Conservation (phyloP, 73 alveolate species). For the Blepharisma stoltei region DNA sequence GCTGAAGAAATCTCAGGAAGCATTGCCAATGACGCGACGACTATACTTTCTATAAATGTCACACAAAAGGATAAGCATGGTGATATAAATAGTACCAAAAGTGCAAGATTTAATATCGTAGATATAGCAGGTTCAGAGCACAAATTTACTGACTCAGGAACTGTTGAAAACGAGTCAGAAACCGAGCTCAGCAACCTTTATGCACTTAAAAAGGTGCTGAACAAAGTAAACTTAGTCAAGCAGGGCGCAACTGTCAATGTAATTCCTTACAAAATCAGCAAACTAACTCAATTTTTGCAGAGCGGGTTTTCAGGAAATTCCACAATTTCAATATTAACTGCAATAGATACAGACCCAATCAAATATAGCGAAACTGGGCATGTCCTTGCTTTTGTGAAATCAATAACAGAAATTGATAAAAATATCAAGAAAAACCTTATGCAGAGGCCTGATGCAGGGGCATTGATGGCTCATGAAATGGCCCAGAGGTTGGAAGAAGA, state of each 20-base stretch:
- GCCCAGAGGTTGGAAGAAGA: background rate
- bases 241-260: background rate
- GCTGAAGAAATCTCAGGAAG: too few relatives aligned
- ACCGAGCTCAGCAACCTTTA: too few relatives aligned
- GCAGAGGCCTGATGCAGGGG: background rate
- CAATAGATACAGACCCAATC: slow-evolving; percentile 4
- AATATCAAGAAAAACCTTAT: slow-evolving; percentile 4
- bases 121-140: background rate
- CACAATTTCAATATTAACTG: background rate
- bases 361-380: slow-evolving; percentile 4
- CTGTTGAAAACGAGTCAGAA: too few relatives aligned
- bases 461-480: background rate
- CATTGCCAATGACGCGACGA: too few relatives aligned
- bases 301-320: background rate
- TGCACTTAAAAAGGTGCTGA: background rate
- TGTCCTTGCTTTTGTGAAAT: background rate
- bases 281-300: slow-evolving; percentile 4
- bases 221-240: background rate
- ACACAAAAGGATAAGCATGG: background rate
- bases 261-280: background rate
- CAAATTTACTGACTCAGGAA: too few relatives aligned
- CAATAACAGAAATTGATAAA: slow-evolving; percentile 8
- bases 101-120: slow-evolving; percentile 15
- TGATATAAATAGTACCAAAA: background rate
- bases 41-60: background rate